phyloP scores from a whole-genome alignment of 495 filamentous ascomycete genomes.

The Letharia columbiana region DNA sequence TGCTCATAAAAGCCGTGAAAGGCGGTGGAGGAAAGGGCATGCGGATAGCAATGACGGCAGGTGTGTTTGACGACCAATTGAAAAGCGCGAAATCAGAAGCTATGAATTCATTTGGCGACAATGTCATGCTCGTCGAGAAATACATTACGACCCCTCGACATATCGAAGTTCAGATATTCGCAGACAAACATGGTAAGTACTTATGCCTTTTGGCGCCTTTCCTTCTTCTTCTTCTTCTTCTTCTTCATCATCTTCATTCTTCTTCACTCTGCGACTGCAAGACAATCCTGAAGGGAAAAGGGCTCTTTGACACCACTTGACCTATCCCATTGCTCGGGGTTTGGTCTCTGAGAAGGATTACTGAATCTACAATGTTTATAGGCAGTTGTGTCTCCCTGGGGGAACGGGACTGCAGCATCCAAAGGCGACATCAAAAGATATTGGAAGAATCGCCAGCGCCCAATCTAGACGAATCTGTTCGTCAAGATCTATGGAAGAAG shows the following conservation, averaged over 20 bases:
- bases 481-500: conserved; percentile 90
- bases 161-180: conserved; percentile 97
- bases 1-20: conserved; percentile 93
- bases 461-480: conserved; percentile 63
- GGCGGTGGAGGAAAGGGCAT: conserved; percentile 98
- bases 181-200: conserved; percentile 66
- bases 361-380: background rate
- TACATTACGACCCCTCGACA: conserved; percentile 92
- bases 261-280: background rate
- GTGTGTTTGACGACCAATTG: conserved; percentile 74
- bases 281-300: background rate
- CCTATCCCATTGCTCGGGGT: background rate
- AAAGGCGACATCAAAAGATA: conserved; percentile 91
- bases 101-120: conserved; percentile 84
- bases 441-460: conserved; percentile 94
- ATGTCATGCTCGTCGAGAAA: conserved; percentile 93
- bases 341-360: background rate
- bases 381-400: conserved; percentile 66
- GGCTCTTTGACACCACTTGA: background rate
- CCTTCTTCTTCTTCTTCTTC: too few species aligned
- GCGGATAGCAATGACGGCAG: conserved; percentile 71
- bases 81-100: conserved; percentile 85
- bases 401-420: conserved; percentile 80
- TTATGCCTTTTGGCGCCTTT: background rate
- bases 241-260: background rate